These are phyloP conservation scores for Spathaspora girioi DNA, from an alignment of 805 yeast genomes.

Conservation along the genomic window DNA sequence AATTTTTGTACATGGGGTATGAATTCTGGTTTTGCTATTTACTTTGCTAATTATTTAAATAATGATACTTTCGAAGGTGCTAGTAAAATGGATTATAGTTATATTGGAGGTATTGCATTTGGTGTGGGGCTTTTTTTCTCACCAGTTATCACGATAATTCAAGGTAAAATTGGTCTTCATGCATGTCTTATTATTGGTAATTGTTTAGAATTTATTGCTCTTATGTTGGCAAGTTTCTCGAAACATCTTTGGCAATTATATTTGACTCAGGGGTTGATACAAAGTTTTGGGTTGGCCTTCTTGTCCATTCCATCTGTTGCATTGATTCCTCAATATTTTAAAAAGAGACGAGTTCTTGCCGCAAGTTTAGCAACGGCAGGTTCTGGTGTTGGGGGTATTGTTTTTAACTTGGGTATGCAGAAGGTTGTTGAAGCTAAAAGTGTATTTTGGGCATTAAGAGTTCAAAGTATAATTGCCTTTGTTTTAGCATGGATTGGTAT, in stretches of 20 bases:
- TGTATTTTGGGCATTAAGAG: conserved; percentile 49
- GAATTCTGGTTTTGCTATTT: conserved; percentile 63
- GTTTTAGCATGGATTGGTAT: conserved; percentile 22
- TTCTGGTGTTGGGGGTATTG: conserved; percentile 51
- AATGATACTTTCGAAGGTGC: conserved; percentile 52
- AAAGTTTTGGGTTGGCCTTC: conserved; percentile 56
- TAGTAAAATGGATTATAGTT: conserved; percentile 54
- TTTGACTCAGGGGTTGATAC: conserved; percentile 64
- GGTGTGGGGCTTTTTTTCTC: conserved; percentile 51
- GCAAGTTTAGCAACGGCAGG: conserved; percentile 47
- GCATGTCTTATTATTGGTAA: conserved; percentile 45
- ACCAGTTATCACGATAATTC: conserved; percentile 45
- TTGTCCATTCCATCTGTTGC: conserved; percentile 57
- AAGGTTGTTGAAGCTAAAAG: conserved; percentile 31
- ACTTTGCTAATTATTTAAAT: conserved; percentile 53
- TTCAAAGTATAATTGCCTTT: conserved; percentile 40
- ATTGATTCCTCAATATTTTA: conserved; percentile 68
- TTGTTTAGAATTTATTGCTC: conserved; percentile 48
- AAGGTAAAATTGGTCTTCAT: conserved; percentile 43
- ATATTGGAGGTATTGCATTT: conserved; percentile 66
- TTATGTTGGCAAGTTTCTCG: conserved; percentile 58
- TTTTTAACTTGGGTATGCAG: conserved; percentile 48
- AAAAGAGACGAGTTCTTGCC: conserved; percentile 57
- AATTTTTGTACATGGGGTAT: conserved; percentile 73
- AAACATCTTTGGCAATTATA: conserved; percentile 62